phyloP scores from a whole-genome alignment of 2,329 filamentous ascomycete genomes.

The Emmonsia crescens region DNA sequence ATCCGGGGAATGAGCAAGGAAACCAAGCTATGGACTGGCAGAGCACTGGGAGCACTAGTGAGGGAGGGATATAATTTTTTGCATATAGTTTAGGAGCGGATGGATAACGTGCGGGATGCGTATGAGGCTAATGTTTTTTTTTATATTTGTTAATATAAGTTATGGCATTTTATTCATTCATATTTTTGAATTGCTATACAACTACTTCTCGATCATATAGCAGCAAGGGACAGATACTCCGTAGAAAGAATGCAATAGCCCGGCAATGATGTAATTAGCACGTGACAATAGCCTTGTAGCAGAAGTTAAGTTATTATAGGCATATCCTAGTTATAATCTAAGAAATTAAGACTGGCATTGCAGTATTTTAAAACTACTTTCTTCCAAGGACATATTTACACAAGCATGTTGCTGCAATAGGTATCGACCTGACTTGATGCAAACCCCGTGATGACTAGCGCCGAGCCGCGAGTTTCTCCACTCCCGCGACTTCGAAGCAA shows the following conservation, averaged over 20 bases:
- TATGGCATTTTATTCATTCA: neutral
- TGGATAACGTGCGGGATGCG: neutral
- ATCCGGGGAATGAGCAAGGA: neutral
- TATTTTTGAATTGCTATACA: no score
- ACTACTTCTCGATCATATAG: no score
- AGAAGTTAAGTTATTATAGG: neutral
- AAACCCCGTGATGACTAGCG: slow-evolving; percentile 1
- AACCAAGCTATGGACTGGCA: slow-evolving; percentile 6
- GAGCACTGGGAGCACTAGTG: slow-evolving; percentile 11
- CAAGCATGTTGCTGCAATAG: neutral
- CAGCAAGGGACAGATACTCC: no score
- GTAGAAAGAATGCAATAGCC: no score
- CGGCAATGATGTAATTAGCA: neutral
- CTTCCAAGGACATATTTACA: neutral
- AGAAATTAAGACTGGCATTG: no score
- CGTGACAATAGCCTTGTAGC: neutral
- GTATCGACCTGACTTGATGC: neutral
- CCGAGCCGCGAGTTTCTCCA: neutral
- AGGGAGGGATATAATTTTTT: slow-evolving; percentile 8
- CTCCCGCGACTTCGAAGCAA: neutral
- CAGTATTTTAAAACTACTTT: neutral
- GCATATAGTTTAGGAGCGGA: neutral
- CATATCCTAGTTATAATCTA: neutral
- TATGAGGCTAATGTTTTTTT: neutral
- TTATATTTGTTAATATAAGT: neutral